These are phyloP conservation scores for Venturia aucupariae DNA, from an alignment of 2,329 filamentous ascomycete genomes.

Conservation along the genomic window DNA sequence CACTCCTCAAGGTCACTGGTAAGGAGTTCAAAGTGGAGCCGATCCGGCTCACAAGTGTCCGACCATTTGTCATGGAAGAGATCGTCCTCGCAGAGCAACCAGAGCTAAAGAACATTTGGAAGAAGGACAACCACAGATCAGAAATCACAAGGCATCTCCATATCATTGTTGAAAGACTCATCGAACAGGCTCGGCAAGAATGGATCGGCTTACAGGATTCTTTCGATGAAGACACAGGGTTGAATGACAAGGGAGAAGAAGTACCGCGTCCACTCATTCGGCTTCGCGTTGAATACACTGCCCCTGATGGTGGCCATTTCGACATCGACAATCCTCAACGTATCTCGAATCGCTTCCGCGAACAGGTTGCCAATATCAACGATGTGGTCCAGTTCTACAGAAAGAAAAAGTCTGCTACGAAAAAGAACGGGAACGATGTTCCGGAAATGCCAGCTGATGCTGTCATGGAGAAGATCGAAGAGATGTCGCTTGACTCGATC, in stretches of 20 bases:
- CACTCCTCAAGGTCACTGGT: slow-evolving; percentile 74
- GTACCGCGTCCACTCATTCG: slow-evolving; percentile 76
- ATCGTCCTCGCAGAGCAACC: slow-evolving; percentile 67
- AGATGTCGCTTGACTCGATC: slow-evolving; percentile 52
- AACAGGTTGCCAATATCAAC: slow-evolving; percentile 85
- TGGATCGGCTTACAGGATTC: slow-evolving; percentile 69
- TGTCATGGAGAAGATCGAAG: slow-evolving; percentile 49
- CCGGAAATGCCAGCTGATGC: slow-evolving; percentile 54
- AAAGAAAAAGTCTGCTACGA: slow-evolving; percentile 59
- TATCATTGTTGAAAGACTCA: slow-evolving; percentile 73
- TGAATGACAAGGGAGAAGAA: slow-evolving; percentile 45
- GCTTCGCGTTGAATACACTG: slow-evolving; percentile 81
- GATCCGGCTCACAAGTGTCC: slow-evolving; percentile 75
- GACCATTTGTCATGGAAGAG: slow-evolving; percentile 83
- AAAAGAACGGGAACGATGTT: slow-evolving; percentile 38
- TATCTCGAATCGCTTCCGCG: slow-evolving; percentile 85
- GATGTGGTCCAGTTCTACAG: slow-evolving; percentile 90
- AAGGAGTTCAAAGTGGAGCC: slow-evolving; percentile 72
- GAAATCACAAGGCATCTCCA: slow-evolving; percentile 71
- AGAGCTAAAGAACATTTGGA: slow-evolving; percentile 67
- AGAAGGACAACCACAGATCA: slow-evolving; percentile 72
- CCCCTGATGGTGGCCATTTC: slow-evolving; percentile 74
- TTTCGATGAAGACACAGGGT: slow-evolving; percentile 38
- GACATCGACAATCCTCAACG: slow-evolving; percentile 92
- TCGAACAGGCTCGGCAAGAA: slow-evolving; percentile 69